phyloP scores from a whole-genome alignment of 1,284 basidiomycete genomes.

The Takashimella koratensis region DNA sequence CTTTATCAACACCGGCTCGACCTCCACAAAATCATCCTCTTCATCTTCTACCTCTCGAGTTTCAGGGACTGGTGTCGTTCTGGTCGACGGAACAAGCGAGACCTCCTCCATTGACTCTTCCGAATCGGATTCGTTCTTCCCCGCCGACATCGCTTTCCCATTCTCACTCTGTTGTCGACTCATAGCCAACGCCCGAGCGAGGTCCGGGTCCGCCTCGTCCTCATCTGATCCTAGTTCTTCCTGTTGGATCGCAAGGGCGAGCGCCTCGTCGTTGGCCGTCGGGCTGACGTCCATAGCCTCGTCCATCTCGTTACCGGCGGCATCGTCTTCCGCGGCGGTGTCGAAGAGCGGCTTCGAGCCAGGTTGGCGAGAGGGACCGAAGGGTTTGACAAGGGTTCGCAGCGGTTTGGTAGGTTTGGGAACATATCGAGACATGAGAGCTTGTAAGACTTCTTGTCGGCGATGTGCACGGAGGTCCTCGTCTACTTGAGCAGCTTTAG shows the following conservation, averaged over 20 bases:
- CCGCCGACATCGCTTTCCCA: neutral
- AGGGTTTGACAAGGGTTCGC: conserved; percentile 33
- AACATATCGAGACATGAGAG: conserved; percentile 59
- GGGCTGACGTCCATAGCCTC: conserved; percentile 46
- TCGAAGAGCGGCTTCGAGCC: conserved; percentile 57
- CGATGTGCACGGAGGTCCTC: conserved; percentile 66
- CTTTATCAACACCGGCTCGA: conserved; percentile 11
- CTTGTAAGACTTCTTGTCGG: conserved; percentile 62
- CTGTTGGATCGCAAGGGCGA: conserved; percentile 45
- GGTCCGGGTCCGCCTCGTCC: conserved; percentile 34
- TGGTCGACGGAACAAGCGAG: conserved; percentile 17
- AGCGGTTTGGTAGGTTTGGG: conserved; percentile 44
- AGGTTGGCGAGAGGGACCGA: conserved; percentile 27
- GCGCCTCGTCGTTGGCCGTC: conserved; percentile 43
- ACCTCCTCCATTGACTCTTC: conserved; percentile 37
- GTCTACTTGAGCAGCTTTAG: conserved; percentile 48
- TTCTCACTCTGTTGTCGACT: conserved; percentile 13
- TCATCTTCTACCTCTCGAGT: conserved; percentile 12
- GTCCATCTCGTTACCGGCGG: conserved; percentile 35
- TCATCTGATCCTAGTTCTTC: conserved; percentile 46
- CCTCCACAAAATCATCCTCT: conserved; percentile 23
- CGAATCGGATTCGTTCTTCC: conserved; percentile 9
- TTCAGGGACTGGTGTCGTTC: conserved; percentile 10
- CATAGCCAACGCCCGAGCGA: conserved; percentile 34
- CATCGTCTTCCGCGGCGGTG: conserved; percentile 54